phyloP scores from a whole-genome alignment of 2,329 filamentous ascomycete genomes.

The Cladosporium oxysporum region DNA sequence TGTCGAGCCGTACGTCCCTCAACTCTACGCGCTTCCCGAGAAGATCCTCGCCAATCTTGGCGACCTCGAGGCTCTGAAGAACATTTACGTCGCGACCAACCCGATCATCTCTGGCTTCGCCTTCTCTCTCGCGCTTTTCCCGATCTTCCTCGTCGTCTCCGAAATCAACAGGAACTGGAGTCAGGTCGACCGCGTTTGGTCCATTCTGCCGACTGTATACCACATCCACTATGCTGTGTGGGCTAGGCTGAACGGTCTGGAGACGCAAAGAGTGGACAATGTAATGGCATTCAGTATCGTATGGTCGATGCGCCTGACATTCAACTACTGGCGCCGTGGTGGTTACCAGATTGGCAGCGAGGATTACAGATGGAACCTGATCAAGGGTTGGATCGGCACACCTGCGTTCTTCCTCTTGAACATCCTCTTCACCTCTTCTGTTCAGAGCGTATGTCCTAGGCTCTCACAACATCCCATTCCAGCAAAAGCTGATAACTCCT shows the following conservation, averaged over 20 bases:
- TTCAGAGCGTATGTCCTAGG: slow-evolving; percentile 58
- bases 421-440: slow-evolving; percentile 81
- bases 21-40: slow-evolving; percentile 51
- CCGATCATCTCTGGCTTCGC: slow-evolving; percentile 76
- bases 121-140: slow-evolving; percentile 69
- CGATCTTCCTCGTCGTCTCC: slow-evolving; percentile 71
- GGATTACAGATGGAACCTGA: slow-evolving; percentile 88
- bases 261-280: slow-evolving; percentile 70
- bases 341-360: slow-evolving; percentile 87
- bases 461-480: background rate
- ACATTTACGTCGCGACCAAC: slow-evolving; percentile 82
- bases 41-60: slow-evolving; percentile 57
- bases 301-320: slow-evolving; percentile 77
- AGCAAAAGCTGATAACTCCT: slow-evolving; percentile 12
- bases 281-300: slow-evolving; percentile 68
- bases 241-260: slow-evolving; percentile 72
- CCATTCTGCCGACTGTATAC: slow-evolving; percentile 82
- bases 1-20: slow-evolving; percentile 75
- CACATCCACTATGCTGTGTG: slow-evolving; percentile 82
- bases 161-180: slow-evolving; percentile 93
- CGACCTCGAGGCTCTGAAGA: slow-evolving; percentile 62
- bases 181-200: slow-evolving; percentile 94
- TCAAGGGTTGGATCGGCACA: slow-evolving; percentile 65
- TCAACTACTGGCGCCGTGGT: slow-evolving; percentile 95
- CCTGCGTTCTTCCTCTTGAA: slow-evolving; percentile 81